A percentile compares a stretch with the other conserved stretches of the same genome.
phyloP scores from a whole-genome alignment of 176 grass and related monocot genomes.

The Ensete ventricosum region DNA sequence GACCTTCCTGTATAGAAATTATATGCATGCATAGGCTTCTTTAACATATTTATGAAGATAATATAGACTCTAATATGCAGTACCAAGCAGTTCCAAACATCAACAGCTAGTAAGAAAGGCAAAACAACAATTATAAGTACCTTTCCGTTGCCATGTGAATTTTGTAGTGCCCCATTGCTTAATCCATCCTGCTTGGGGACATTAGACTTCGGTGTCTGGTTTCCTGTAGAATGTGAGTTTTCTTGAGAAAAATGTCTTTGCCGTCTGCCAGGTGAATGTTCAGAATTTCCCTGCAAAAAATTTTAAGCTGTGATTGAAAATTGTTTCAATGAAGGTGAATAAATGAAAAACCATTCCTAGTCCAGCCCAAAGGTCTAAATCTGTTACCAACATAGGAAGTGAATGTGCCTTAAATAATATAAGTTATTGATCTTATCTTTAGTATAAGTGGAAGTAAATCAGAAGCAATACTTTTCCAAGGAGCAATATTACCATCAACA shows the following conservation, averaged over 20 bases:
- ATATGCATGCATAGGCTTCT: background rate
- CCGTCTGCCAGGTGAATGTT: constrained; percentile 35
- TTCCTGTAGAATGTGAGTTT: constrained; percentile 30
- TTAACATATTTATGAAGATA: background rate
- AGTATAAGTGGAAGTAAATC: background rate
- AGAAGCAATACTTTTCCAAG: background rate
- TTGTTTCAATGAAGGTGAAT: too few relatives aligned
- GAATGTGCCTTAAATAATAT: background rate
- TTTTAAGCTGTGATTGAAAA: constrained; percentile 5
- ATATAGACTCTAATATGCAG: background rate
- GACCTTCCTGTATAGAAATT: constrained; percentile 50
- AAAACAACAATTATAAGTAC: constrained; percentile 6
- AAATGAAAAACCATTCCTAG: too few relatives aligned
- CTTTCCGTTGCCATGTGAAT: constrained; percentile 24
- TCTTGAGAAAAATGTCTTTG: constrained; percentile 46
- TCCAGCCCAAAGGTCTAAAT: background rate
- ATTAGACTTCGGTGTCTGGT: constrained; percentile 19
- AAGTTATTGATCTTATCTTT: background rate
- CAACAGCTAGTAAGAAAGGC: background rate
- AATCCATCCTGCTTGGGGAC: constrained; percentile 34
- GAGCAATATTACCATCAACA: background rate
- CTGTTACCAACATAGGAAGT: background rate
- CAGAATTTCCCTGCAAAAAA: constrained; percentile 29
- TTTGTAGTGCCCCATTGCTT: constrained; percentile 39
- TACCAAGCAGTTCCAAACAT: background rate